Percentiles rank a stretch among this genome's conserved stretches.
These are phyloP conservation scores for Schwanniomyces pseudopolymorphus DNA, from an alignment of 805 yeast species.

Conservation along the genomic window DNA sequence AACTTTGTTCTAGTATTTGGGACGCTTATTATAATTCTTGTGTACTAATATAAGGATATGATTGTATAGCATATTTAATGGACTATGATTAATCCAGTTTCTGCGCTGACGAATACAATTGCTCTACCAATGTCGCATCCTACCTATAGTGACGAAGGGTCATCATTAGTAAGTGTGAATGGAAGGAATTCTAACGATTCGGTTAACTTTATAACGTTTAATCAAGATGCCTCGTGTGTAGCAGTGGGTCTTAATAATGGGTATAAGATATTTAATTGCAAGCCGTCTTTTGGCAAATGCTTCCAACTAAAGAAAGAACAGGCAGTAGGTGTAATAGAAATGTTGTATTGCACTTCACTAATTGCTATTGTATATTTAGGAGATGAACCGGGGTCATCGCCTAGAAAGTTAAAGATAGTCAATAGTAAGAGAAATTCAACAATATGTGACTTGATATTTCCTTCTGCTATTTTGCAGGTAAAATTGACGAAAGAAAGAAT, in stretches of 20 bases:
- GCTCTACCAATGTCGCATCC: constrained; percentile 1
- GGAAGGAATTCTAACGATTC: constrained; percentile 15
- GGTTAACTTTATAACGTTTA: constrained; percentile 56
- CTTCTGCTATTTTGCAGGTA: constrained; percentile 40
- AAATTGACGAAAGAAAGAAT: constrained; percentile 32
- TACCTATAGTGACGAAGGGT: constrained; percentile 8
- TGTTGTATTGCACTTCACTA: constrained; percentile 86
- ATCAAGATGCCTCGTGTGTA: constrained; percentile 85
- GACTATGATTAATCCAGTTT: neutral
- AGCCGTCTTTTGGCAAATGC: constrained; percentile 35
- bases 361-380: constrained; percentile 82
- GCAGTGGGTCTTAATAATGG: constrained; percentile 68
- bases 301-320: constrained; percentile 39
- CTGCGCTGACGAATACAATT: neutral
- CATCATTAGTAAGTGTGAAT: constrained; percentile 7
- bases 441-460: constrained; percentile 44
- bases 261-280: constrained; percentile 80
- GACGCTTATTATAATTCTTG: neutral
- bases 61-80: neutral
- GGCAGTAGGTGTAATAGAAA: constrained; percentile 73
- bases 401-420: constrained; percentile 78
- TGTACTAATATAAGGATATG: neutral
- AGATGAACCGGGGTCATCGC: constrained; percentile 66
- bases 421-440: constrained; percentile 70
- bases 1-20: neutral